Base-by-base conservation (phyloP, 257 asterid species). In the Anisodus tanguticus region DNA sequence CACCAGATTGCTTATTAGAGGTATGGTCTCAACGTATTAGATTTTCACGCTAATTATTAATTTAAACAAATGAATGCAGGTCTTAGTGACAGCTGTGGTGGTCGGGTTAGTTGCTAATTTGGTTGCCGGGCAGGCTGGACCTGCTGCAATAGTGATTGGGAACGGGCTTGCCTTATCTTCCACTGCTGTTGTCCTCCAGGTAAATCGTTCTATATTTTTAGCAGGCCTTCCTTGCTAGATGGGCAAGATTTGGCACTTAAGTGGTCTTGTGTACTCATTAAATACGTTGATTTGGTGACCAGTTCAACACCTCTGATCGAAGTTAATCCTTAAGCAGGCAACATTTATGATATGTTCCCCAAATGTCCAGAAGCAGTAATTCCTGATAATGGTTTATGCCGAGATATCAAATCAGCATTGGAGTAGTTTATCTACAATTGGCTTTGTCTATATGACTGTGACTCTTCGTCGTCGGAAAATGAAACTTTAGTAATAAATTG, bases 141-240 rank as follows among this genome's bases (percentile, higher is more conserved):
- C 99, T 84, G 98, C 99, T 83, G 94, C 99, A 89, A 91, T 97
- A 89, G 98, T 97, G 85, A 90, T 97, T 47, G 98, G 99, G 43
- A 97, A 97, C 90, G 99, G 99, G 86, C 98, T 97, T 86, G 99
- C 99, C 71, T 86, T 97, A 79, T 97, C 99, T 78, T 97, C 99
- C 84, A 97, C 99, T 83, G 99, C 99, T 60, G 99, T 95, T 87
- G 99, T 97, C 85, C 98, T 97, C 83, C 99, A 97, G 95, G 99
- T 95, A 85, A 84, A 74, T 85, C 85, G 47, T 53, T 69, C 83
- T 78, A 31, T 35, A 51, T 43, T 6, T 72, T 39, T 87, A 37
- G 51, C 22, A 16, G 63, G 83, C 15, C 54, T 77, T 67, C 77
- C 67, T 67, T 76, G 64, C 62, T 37, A 51, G 62, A 79, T 76